Percentiles rank a stretch among this genome's conserved stretches.
Evolutionary conservation across 352 stramenopile genomes (phyloP).

Genomic region (Pythium phragmitis): DNA sequence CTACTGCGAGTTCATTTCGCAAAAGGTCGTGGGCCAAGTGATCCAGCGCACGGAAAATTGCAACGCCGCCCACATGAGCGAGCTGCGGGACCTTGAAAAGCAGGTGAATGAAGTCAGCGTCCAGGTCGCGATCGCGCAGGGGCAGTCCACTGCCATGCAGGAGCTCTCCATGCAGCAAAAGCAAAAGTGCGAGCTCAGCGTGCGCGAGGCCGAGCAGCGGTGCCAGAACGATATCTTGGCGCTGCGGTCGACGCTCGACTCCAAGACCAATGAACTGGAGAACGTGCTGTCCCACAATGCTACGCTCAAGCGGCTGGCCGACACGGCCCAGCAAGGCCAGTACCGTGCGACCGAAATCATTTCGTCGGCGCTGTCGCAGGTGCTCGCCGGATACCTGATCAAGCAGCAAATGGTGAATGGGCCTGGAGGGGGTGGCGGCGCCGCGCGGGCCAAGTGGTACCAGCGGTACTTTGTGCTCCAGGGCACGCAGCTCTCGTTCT

Average conservation of each 20-base stretch:
- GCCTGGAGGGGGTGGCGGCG: conserved; percentile 5
- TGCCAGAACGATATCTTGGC: conserved; percentile 62
- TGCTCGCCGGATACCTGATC: conserved; percentile 84
- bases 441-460: conserved; percentile 71
- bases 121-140: conserved; percentile 77
- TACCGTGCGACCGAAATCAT: conserved; percentile 86
- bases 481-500: conserved; percentile 74
- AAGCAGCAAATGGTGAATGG: conserved; percentile 66
- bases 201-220: conserved; percentile 77
- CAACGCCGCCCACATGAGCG: conserved; percentile 73
- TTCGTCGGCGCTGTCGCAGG: conserved; percentile 58
- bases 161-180: conserved; percentile 75
- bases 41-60: conserved; percentile 78
- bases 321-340: conserved; percentile 83
- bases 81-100: conserved; percentile 74
- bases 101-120: conserved; percentile 82
- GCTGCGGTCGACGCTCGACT: conserved; percentile 73
- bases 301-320: conserved; percentile 81
- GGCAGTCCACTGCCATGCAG: conserved; percentile 80
- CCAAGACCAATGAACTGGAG: conserved; percentile 87
- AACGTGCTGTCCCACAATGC: conserved; percentile 87
- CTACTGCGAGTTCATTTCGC: conserved; percentile 84
- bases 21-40: conserved; percentile 64
- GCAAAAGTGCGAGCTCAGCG: conserved; percentile 71
- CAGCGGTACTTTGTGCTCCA: conserved; percentile 87